Evolutionary conservation across 2,329 filamentous ascomycete species (phyloP).

Genomic region (Orbilia javanica): DNA sequence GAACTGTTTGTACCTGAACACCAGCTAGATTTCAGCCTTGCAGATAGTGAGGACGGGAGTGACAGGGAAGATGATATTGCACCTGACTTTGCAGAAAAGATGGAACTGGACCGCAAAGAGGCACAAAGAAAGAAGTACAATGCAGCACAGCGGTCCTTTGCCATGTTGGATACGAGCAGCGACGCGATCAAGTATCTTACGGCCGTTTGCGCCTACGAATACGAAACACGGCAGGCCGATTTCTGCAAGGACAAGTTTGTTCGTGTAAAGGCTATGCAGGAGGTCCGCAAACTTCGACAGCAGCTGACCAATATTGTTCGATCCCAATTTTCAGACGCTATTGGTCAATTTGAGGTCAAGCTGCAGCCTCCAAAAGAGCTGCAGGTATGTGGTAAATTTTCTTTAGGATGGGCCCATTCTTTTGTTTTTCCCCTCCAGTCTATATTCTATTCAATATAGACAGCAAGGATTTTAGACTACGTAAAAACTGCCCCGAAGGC

Average conservation of each 20-base stretch:
- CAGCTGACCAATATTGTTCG: slow-evolving; percentile 87
- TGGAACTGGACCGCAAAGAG: slow-evolving; percentile 65
- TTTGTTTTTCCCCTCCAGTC: slow-evolving; percentile 3
- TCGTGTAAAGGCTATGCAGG: slow-evolving; percentile 85
- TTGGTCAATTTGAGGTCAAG: slow-evolving; percentile 71
- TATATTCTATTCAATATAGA: slow-evolving; percentile 41
- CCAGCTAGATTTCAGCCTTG: slow-evolving; percentile 75
- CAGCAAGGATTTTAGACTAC: slow-evolving; percentile 12
- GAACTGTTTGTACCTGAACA: slow-evolving; percentile 88
- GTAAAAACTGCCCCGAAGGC: slow-evolving; percentile 9
- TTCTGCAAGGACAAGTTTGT: slow-evolving; percentile 90
- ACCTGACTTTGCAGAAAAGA: slow-evolving; percentile 79
- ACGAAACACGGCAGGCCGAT: slow-evolving; percentile 73
- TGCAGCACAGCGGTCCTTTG: slow-evolving; percentile 69
- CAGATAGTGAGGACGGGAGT: slow-evolving; percentile 66
- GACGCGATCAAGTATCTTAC: slow-evolving; percentile 93
- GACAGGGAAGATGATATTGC: slow-evolving; percentile 69
- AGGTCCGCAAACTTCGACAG: slow-evolving; percentile 82
- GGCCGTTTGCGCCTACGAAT: slow-evolving; percentile 86
- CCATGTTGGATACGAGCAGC: slow-evolving; percentile 81
- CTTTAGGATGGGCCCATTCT: neutral
- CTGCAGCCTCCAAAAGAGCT: slow-evolving; percentile 74
- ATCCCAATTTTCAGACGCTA: slow-evolving; percentile 76
- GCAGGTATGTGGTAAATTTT: slow-evolving; percentile 65
- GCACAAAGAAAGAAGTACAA: slow-evolving; percentile 75